Evolutionary conservation across 108 stramenopile species (phyloP), one percentile per base, ranked within the genome.

Genomic region (Fragilariopsis cylindrus): DNA sequence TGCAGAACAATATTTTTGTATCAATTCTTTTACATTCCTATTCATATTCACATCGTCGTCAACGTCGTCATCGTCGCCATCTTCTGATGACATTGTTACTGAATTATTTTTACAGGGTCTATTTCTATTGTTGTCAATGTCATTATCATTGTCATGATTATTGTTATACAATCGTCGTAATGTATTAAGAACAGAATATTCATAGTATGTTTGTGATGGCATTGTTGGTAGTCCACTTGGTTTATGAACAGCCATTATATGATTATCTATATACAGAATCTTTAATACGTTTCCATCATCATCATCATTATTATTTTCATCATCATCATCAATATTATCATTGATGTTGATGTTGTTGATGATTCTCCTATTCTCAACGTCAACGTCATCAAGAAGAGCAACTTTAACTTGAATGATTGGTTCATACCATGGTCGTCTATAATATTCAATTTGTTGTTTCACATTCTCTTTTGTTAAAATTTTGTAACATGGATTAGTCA

Each of bases 191-290:
- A 63, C 62, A n/a, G 62, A 63, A 63, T 45, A 63, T 11, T 63
- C 62, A 12, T 45, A 63, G 0, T 40, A 63, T 41, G 62, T 63
- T 43, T 63, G 62, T 15, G 62, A 63, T 45, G 62, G 62, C 44
- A 63, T 63, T 2, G 62, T 63, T 42, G 62, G 62, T 44, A 63
- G 47, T 43, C 62, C 43, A 0, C 62, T 63, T 45, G 62, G 62
- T 43, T 63, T 63, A 44, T 63, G 62, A 44, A 63, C 62, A 42
- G n/a, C 62, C 62, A 63, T 43, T 7, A 63, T 5, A 44, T 63
- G 62, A 40, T 45, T 44, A 12, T 63, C 62, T n/a, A 63, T 63
- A 40, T 63, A 45, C 42, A 63, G n/a, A 45, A 63, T 63, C 62
- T 63, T 45, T 42, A 63, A 44, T 12, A 52, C 50, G 12, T 9